phyloP scores from a whole-genome alignment of 2,329 filamentous ascomycete species.

The Hirsutella rhossiliensis region DNA sequence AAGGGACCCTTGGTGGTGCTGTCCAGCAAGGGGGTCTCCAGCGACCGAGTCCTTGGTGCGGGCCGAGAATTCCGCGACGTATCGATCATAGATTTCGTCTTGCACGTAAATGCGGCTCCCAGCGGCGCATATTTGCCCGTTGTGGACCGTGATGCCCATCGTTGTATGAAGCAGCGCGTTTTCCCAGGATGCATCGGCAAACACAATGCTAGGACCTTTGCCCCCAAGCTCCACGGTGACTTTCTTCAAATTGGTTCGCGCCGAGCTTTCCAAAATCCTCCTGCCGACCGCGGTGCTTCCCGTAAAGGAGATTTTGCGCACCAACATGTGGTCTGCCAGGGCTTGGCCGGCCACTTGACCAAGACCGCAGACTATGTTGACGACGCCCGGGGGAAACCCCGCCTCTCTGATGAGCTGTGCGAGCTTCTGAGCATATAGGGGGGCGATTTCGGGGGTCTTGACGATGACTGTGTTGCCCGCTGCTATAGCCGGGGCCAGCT shows the following conservation, averaged over 20 bases:
- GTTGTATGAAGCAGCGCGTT: slow-evolving; percentile 52
- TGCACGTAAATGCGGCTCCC: slow-evolving; percentile 26
- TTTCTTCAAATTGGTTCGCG: slow-evolving; percentile 51
- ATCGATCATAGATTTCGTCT: slow-evolving; percentile 16
- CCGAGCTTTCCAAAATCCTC: slow-evolving; percentile 48
- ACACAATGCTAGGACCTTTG: slow-evolving; percentile 53
- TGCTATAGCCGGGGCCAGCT: slow-evolving; percentile 55
- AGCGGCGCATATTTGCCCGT: slow-evolving; percentile 56
- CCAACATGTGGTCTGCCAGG: slow-evolving; percentile 44
- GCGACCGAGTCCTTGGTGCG: slow-evolving; percentile 20
- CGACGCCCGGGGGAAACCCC: slow-evolving; percentile 60
- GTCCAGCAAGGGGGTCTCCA: slow-evolving; percentile 8
- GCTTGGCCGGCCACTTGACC: slow-evolving; percentile 54
- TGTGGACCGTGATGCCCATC: slow-evolving; percentile 33
- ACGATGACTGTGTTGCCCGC: slow-evolving; percentile 49
- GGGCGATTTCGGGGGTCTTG: slow-evolving; percentile 50
- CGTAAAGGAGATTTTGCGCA: slow-evolving; percentile 64
- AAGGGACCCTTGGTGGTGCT: slow-evolving; percentile 24
- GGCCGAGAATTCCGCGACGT: slow-evolving; percentile 28
- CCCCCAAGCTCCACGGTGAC: slow-evolving; percentile 59
- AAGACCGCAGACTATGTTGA: slow-evolving; percentile 59
- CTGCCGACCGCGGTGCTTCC: slow-evolving; percentile 55
- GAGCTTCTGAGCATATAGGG: slow-evolving; percentile 46
- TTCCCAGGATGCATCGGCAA: slow-evolving; percentile 54
- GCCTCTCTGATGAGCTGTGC: slow-evolving; percentile 57